Percentiles rank a stretch among this genome's conserved stretches.
These are phyloP conservation scores for Fusarium lyarnte DNA, from an alignment of 2,329 filamentous ascomycete genomes.

Conservation along the genomic window DNA sequence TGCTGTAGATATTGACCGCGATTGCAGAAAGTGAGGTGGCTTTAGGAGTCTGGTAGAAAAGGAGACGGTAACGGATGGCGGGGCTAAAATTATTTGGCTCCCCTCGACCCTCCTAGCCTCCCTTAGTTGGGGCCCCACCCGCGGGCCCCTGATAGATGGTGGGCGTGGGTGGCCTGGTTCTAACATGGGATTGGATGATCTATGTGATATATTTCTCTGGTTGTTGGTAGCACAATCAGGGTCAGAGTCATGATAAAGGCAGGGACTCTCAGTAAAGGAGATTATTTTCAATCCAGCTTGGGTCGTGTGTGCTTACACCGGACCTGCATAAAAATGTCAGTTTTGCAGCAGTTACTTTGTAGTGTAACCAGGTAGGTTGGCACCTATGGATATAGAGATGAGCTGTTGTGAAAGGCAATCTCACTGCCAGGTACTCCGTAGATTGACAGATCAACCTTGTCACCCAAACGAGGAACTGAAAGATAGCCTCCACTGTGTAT, in stretches of 20 bases:
- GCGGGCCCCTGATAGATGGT: conserved; percentile 15
- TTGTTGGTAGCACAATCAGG: conserved; percentile 8
- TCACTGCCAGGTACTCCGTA: neutral
- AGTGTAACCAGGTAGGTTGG: neutral
- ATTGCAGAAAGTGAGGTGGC: conserved; percentile 34
- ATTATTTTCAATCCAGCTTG: neutral
- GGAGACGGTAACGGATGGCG: conserved; percentile 52
- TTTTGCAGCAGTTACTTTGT: neutral
- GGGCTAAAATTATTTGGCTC: conserved; percentile 54
- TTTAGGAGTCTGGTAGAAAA: conserved; percentile 45
- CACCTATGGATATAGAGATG: neutral
- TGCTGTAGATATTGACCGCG: conserved; percentile 45
- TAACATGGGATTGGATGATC: conserved; percentile 16
- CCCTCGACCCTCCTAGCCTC: conserved; percentile 26
- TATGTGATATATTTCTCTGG: conserved; percentile 11
- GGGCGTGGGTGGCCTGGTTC: conserved; percentile 10
- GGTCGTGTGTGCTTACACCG: neutral
- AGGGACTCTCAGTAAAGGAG: neutral
- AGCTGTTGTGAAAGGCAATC: conserved; percentile 1
- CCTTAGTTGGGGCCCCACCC: conserved; percentile 16
- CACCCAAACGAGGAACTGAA: neutral
- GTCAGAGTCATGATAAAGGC: conserved; percentile 7
- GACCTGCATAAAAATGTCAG: neutral
- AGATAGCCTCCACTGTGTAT: neutral
- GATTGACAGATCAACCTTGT: neutral